These are phyloP conservation scores for Scedosporium aurantiacum DNA, from an alignment of 2,329 filamentous ascomycete species.

Conservation along the genomic window DNA sequence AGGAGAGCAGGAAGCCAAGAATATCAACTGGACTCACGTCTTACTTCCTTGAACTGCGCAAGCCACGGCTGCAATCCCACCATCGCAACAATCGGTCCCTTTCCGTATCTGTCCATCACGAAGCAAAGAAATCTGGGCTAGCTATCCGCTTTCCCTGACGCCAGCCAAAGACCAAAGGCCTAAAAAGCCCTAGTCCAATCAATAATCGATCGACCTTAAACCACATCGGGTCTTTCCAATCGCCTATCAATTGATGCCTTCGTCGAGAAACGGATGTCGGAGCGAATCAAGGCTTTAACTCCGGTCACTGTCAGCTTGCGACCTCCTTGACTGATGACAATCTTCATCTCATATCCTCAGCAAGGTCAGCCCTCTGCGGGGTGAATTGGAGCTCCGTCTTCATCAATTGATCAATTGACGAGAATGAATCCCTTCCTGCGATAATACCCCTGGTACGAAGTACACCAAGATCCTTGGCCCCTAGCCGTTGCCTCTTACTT, in stretches of 20 bases:
- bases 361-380: background rate
- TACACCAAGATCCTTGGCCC: too few species aligned
- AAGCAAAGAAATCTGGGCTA: too few species aligned
- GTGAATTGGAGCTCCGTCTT: background rate
- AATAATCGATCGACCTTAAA: background rate
- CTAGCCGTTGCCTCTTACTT: too few species aligned
- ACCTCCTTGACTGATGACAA: background rate
- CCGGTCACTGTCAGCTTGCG: background rate
- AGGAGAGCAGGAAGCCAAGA: background rate
- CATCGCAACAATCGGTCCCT: too few species aligned
- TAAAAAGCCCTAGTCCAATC: background rate
- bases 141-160: too few species aligned
- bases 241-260: background rate
- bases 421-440: too few species aligned
- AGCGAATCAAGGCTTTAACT: background rate
- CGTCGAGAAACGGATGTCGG: background rate
- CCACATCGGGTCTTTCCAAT: background rate
- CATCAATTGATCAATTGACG: background rate
- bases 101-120: too few species aligned
- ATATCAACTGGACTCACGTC: background rate
- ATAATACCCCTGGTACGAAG: too few species aligned
- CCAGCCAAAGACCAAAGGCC: background rate
- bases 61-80: background rate
- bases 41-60: background rate
- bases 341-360: background rate